Evolutionary conservation across 805 yeast genomes (phyloP), one percentile per base, ranked within the genome.

Genomic region (Blastobotrys americana): DNA sequence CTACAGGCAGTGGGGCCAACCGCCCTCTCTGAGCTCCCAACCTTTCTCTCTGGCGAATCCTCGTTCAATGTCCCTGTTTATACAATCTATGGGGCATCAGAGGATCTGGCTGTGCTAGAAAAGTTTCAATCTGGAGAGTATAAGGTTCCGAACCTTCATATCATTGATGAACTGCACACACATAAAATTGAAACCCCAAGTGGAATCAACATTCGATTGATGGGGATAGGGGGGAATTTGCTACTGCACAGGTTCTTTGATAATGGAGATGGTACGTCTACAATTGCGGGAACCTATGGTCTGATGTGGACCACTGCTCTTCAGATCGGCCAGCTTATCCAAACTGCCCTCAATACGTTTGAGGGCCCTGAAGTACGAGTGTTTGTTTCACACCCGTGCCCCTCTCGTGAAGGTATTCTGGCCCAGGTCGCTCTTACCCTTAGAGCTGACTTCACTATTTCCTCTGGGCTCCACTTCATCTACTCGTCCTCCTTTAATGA

Each of bases 31-130:
- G 83, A 80, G 52, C 61, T 80, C 37, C 66, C 73, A 36, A 60
- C 65, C 39, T 77, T 73, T 44, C 53, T 79, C 5, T 54, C 56
- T 44, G 84, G 74, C 6, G 64, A 64, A 38, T 55, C 58, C 41
- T 51, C 39, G 47, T 68, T 74, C 53, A 62, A 62, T 34, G 75
- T 72, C 2, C 93, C 94, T 0, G 85, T 84, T 1, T 84, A 84
- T 64, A 77, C 89, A 3, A 76, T 81, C n/a, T 80, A 75, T 54
- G 93, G 93, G 0, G 80, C 82, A 60, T 70, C 80, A 45, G 94
- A 84, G 58, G 94, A 84, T 58, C 77, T 85, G 1, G 57, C 72
- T 3, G 84, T 84, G 18, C 63, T 84, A 36, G 76, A 79, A 51
- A 76, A 75, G 65, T 75, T 84, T 60, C 71, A 79, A 44, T 60